Percentiles rank a stretch among this genome's conserved stretches.
These are phyloP conservation scores for Asterophora lycoperdoides DNA, from an alignment of 768 basidiomycete genomes.

Conservation along the genomic window DNA sequence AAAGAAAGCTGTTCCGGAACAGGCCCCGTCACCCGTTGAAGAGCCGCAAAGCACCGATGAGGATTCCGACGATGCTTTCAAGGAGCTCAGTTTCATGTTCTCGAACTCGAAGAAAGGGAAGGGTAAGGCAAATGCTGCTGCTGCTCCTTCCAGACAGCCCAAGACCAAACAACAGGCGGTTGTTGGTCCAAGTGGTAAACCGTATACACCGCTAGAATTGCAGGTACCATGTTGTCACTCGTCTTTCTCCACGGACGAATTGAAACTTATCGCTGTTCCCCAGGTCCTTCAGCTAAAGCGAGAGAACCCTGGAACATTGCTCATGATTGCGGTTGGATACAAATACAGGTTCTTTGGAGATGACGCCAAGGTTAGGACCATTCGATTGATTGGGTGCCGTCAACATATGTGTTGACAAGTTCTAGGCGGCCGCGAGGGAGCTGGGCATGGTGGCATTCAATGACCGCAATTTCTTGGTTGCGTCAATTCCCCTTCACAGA, in stretches of 20 bases:
- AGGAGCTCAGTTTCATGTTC: constrained; percentile 45
- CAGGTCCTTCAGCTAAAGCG: constrained; percentile 58
- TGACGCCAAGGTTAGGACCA: constrained; percentile 62
- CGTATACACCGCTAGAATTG: constrained; percentile 74
- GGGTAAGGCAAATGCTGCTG: constrained; percentile 21
- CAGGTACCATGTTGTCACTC: constrained; percentile 39
- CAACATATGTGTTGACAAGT: background rate
- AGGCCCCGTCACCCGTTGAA: constrained; percentile 19
- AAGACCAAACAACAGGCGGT: constrained; percentile 33
- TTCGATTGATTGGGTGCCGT: background rate
- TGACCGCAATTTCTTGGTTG: constrained; percentile 70
- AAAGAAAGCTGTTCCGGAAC: constrained; percentile 15
- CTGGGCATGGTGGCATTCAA: constrained; percentile 73
- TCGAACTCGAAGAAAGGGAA: constrained; percentile 36
- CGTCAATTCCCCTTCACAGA: constrained; percentile 68
- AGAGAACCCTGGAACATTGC: constrained; percentile 58
- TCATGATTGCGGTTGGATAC: constrained; percentile 84
- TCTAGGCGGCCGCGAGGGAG: constrained; percentile 67
- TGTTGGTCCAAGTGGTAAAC: constrained; percentile 63
- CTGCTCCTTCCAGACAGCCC: constrained; percentile 19
- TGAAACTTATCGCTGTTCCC: background rate
- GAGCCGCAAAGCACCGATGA: constrained; percentile 28
- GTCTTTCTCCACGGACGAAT: background rate
- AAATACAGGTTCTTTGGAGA: constrained; percentile 81
- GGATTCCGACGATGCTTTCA: constrained; percentile 44